Percentiles rank a stretch among this genome's conserved stretches.
phyloP scores from a whole-genome alignment of 805 yeast species.

The Candida nemodendra region DNA sequence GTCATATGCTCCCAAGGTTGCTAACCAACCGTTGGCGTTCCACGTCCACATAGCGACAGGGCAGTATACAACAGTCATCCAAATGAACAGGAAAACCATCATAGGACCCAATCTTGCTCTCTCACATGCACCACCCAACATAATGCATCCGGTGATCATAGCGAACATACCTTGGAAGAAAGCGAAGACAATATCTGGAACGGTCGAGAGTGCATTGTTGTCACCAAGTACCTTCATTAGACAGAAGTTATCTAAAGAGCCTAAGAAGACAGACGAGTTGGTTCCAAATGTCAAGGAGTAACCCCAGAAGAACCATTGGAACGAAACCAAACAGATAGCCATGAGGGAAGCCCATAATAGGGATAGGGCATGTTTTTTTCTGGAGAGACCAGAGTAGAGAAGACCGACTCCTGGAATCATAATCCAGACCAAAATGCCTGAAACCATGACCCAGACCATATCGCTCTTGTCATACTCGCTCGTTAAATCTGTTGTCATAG shows the following conservation, averaged over 20 bases:
- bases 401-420: constrained; percentile 97
- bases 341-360: constrained; percentile 91
- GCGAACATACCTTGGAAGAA: constrained; percentile 98
- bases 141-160: constrained; percentile 83
- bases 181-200: constrained; percentile 91
- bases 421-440: constrained; percentile 85
- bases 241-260: constrained; percentile 78
- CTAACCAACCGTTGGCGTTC: constrained; percentile 93
- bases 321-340: constrained; percentile 77
- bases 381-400: constrained; percentile 86
- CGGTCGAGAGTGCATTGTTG: constrained; percentile 59
- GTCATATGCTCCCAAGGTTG: constrained; percentile 79
- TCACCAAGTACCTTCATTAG: constrained; percentile 81
- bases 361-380: constrained; percentile 95
- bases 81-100: constrained; percentile 90
- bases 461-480: constrained; percentile 68
- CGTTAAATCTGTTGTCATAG: constrained; percentile 70
- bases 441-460: constrained; percentile 80
- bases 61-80: constrained; percentile 95
- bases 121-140: constrained; percentile 98
- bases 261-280: constrained; percentile 61
- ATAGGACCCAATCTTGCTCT: constrained; percentile 94
- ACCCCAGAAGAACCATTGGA: constrained; percentile 99
- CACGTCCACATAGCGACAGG: constrained; percentile 98
- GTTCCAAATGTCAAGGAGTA: constrained; percentile 77